Percentiles rank a stretch among this genome's conserved stretches.
phyloP scores from a whole-genome alignment of 306 rosid species.

The Gastrolobium villosum region DNA sequence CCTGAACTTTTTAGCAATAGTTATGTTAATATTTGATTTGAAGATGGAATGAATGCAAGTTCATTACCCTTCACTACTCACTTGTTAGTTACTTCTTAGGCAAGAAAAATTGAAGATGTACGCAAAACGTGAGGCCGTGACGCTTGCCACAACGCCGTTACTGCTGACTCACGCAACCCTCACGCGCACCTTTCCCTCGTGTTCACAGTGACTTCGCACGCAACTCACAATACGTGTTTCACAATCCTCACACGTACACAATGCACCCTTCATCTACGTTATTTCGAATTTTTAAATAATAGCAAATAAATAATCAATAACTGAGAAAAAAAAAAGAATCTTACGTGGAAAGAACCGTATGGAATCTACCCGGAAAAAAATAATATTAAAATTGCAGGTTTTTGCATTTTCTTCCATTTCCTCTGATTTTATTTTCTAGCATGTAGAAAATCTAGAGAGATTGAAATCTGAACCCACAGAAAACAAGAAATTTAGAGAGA shows the following conservation, averaged over 20 bases:
- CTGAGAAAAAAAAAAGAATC: slow-evolving; percentile 15
- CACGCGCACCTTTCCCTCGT: slow-evolving; percentile 43
- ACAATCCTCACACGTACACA: slow-evolving; percentile 33
- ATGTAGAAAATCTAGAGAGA: slow-evolving; percentile 29
- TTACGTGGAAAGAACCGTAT: slow-evolving; percentile 34
- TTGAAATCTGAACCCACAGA: slow-evolving; percentile 36
- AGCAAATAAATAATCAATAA: neutral
- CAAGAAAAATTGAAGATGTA: slow-evolving; percentile 18
- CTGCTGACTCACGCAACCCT: slow-evolving; percentile 42
- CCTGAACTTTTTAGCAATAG: no score
- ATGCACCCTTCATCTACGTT: slow-evolving; percentile 27
- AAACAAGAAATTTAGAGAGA: slow-evolving; percentile 28
- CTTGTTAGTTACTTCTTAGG: neutral
- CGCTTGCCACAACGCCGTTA: slow-evolving; percentile 35
- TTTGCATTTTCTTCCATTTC: slow-evolving; percentile 42
- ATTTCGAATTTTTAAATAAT: slow-evolving; percentile 6
- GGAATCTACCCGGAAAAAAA: slow-evolving; percentile 36
- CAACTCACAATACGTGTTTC: slow-evolving; percentile 27
- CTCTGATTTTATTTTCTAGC: neutral
- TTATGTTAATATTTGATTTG: no score
- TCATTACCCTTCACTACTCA: neutral
- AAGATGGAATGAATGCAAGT: no score
- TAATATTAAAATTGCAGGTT: slow-evolving; percentile 9
- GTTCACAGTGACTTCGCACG: slow-evolving; percentile 35
- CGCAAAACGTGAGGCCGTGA: slow-evolving; percentile 16